Evolutionary conservation across 305 asterid species (phyloP).

Genomic region (Fraxinus platypoda): DNA sequence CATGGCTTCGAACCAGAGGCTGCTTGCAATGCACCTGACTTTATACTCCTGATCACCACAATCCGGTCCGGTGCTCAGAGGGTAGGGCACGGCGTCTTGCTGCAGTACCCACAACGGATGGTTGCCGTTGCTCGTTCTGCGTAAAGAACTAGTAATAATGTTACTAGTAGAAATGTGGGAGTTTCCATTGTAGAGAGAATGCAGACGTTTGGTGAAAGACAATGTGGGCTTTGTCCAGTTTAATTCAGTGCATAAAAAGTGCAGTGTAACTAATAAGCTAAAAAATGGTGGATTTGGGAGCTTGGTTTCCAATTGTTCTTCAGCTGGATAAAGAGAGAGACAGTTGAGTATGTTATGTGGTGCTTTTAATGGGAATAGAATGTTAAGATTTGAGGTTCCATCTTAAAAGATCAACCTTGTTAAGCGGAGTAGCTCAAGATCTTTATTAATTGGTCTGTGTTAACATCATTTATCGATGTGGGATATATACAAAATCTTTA

Average conservation of each 20-base stretch:
- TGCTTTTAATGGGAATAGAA: no score
- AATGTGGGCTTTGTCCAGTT: neutral
- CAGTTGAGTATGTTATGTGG: no score
- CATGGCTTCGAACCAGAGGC: constrained; percentile 35
- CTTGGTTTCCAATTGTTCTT: neutral
- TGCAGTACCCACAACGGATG: constrained; percentile 44
- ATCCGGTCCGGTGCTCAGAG: constrained; percentile 44
- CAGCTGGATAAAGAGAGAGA: no score
- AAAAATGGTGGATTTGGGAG: neutral
- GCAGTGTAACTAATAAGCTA: neutral
- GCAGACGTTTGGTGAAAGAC: neutral
- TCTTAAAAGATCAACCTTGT: no score
- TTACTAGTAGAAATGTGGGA: neutral
- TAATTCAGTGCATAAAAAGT: neutral
- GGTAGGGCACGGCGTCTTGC: constrained; percentile 53
- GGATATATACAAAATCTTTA: no score
- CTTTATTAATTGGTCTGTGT: no score
- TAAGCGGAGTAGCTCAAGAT: no score
- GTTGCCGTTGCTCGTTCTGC: neutral
- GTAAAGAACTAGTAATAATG: constrained; percentile 8
- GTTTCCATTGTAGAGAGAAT: constrained; percentile 23
- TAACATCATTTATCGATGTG: no score
- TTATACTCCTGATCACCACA: constrained; percentile 57
- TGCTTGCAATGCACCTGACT: constrained; percentile 39
- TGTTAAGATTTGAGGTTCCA: no score